Evolutionary conservation across 352 stramenopile genomes (phyloP), one percentile per base, ranked within the genome.

Genomic region (Stramenopiles sp.): DNA sequence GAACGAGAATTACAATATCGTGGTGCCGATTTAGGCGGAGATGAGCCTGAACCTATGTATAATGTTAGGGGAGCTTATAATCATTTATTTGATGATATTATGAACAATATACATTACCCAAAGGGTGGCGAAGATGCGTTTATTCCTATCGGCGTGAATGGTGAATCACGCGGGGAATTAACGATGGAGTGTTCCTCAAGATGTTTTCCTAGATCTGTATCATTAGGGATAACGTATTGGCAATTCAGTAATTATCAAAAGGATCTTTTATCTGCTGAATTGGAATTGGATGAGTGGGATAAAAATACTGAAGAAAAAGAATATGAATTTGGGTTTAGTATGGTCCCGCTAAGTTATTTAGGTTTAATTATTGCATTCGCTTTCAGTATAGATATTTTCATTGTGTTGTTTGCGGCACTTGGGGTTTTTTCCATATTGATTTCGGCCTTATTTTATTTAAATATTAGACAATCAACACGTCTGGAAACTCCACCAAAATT

Each of bases 291-390:
- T 0, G 84, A 94, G n/a, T 98, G 96, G 81, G 94, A 98, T 83
- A 90, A 91, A 65, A 87, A 98, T 81, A 78, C 86, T 0, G 86
- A 81, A 1, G 89, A 90, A 77, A 89, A 88, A 7, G 84, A 83
- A 32, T 98, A 98, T 82, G 91, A 86, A n/a, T 87, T 98, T 30
- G 88, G 88, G 33, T 74, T 98, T 0, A 90, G 95, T 73, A 89
- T 96, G 78, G 89, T 95, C 63, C 86, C 94, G 32, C 87, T 98
- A n/a, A 88, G 90, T 82, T 98, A 97, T 85, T 90, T 96, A 81
- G 87, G 95, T 43, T 87, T 98, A 0, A 88, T 98, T 43, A 94
- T 98, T 31, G 90, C 96, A 81, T 98, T 98, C 84, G 93, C 93
- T 0, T 98, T 98, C 80, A 89, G 94, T 79, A 86, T 86, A 27